Conservation (phyloP, 345 rosid genomes). For the Ceriops zippeliana region DNA sequence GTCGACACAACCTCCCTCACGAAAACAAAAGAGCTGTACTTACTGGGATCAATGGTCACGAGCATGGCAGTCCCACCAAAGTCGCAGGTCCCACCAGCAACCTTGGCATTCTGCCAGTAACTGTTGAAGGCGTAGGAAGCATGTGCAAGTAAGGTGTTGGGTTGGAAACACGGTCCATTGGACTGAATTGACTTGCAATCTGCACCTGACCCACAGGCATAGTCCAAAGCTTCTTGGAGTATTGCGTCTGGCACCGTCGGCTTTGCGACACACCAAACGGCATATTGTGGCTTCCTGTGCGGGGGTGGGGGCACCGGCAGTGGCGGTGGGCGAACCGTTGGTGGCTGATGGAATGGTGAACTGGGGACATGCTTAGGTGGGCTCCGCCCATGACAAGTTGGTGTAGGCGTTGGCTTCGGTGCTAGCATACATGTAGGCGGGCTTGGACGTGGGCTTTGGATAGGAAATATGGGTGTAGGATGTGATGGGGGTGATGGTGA, state of each 20-base stretch:
- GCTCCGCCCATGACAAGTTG: conserved; percentile 9
- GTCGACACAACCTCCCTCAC: too few relatives aligned
- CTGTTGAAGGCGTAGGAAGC: conserved; percentile 51
- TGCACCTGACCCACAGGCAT: conserved; percentile 49
- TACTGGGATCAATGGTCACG: conserved; percentile 46
- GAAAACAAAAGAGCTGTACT: not conserved
- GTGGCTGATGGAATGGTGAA: conserved; percentile 15
- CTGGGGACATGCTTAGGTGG: conserved; percentile 18
- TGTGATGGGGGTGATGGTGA: too few relatives aligned
- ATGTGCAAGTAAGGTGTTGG: conserved; percentile 38
- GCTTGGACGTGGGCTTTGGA: conserved; percentile 9
- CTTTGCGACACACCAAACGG: conserved; percentile 47
- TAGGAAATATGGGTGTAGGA: not conserved
- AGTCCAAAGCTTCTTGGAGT: conserved; percentile 43
- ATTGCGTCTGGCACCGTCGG: conserved; percentile 33
- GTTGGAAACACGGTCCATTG: conserved; percentile 35
- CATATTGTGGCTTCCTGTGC: conserved; percentile 11
- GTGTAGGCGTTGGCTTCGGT: conserved; percentile 2
- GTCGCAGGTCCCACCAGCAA: conserved; percentile 43
- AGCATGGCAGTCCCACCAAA: conserved; percentile 53
- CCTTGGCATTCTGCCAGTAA: conserved; percentile 42
- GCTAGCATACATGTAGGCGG: not conserved
- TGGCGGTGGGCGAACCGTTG: conserved; percentile 4
- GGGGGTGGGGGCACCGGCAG: conserved; percentile 18
- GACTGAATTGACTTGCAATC: conserved; percentile 42